Conservation (phyloP, 2,329 filamentous ascomycete species). For the Exophiala lecanii-corni region DNA sequence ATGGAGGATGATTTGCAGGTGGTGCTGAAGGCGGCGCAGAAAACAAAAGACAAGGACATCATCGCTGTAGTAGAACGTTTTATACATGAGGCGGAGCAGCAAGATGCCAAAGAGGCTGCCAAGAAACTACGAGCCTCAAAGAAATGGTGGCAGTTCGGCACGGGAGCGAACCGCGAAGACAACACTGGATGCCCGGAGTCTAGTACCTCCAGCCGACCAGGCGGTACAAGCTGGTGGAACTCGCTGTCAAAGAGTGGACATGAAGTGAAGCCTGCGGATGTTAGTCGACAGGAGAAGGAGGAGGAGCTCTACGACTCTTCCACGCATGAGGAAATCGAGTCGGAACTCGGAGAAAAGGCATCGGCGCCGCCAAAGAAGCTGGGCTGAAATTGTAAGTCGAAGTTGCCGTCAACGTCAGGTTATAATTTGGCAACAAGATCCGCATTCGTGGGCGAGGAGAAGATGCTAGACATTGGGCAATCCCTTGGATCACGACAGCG, state of each 20-base stretch:
- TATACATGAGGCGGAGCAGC: no score
- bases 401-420: conserved; percentile 39
- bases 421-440: conserved; percentile 1
- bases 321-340: conserved; percentile 1
- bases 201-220: neutral
- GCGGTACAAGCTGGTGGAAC: neutral
- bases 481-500: no score
- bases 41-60: conserved; percentile 1
- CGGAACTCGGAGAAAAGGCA: conserved; percentile 3
- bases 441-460: no score
- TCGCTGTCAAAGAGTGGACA: conserved; percentile 1
- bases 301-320: conserved; percentile 1
- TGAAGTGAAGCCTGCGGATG: neutral
- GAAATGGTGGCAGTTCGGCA: conserved; percentile 7
- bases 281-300: conserved; percentile 2
- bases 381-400: conserved; percentile 29
- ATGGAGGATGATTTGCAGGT: neutral
- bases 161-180: neutral
- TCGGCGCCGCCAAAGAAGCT: conserved; percentile 2
- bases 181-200: neutral
- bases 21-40: neutral
- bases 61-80: conserved; percentile 5
- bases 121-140: conserved; percentile 3
- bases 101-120: conserved; percentile 4
- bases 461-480: no score